These are phyloP conservation scores for Pseudognaphalium luteoalbum DNA, from an alignment of 129 eudicot genomes.

Conservation along the genomic window DNA sequence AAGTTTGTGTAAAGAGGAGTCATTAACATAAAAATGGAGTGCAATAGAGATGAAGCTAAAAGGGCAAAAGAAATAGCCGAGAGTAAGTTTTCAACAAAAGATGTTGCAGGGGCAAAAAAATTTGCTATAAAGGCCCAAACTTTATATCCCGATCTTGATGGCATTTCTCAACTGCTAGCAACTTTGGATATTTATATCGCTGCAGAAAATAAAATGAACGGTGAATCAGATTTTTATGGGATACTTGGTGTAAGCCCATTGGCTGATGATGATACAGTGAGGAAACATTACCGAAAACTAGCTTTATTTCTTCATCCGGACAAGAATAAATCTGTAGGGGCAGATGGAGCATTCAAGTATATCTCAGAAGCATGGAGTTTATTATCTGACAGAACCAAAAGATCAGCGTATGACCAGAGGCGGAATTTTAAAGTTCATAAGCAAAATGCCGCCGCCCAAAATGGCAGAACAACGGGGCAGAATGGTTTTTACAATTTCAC, in stretches of 20 bases:
- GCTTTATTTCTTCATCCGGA: constrained; percentile 91
- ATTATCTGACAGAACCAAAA: constrained; percentile 62
- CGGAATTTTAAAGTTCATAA: constrained; percentile 23
- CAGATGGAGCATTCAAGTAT: constrained; percentile 85
- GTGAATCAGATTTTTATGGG: constrained; percentile 76
- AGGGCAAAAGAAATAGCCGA: constrained; percentile 90
- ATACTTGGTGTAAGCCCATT: constrained; percentile 68
- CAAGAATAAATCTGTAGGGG: constrained; percentile 80
- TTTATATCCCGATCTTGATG: constrained; percentile 77
- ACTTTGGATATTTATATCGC: constrained; percentile 64
- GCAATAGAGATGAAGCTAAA: constrained; percentile 83
- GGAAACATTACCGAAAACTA: constrained; percentile 65
- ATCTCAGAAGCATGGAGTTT: constrained; percentile 85
- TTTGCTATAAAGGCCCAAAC: constrained; percentile 76
- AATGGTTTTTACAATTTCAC: constrained; percentile 70
- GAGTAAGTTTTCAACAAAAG: constrained; percentile 59
- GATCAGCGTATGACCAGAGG: constrained; percentile 59
- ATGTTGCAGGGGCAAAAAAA: constrained; percentile 68
- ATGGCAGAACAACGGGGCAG: constrained; percentile 36
- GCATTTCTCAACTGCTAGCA: constrained; percentile 66
- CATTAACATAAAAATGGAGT: constrained; percentile 52
- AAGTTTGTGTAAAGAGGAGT: not conserved
- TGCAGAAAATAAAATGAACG: constrained; percentile 55
- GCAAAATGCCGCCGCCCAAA: constrained; percentile 21
- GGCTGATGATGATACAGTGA: constrained; percentile 73